A percentile compares a stretch with the other conserved stretches of the same genome.
These are phyloP conservation scores for Suillus spraguei DNA, from an alignment of 768 basidiomycete species.

Conservation along the genomic window DNA sequence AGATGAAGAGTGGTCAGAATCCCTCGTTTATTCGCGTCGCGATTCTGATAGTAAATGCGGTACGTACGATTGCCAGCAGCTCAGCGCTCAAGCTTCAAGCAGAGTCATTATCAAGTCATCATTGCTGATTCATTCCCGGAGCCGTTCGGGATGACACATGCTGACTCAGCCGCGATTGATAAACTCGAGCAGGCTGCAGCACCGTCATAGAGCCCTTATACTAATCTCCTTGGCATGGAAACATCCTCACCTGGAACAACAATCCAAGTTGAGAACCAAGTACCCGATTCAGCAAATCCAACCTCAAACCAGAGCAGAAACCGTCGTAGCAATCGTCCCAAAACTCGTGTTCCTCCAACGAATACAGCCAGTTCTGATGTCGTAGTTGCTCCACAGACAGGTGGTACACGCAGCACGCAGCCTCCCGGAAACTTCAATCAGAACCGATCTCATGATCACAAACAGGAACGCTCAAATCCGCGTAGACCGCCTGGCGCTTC, in stretches of 20 bases:
- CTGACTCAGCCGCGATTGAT: background rate
- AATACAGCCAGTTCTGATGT: background rate
- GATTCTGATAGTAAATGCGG: no score
- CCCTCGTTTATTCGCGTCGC: background rate
- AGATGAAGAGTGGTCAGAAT: background rate
- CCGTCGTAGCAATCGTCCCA: background rate
- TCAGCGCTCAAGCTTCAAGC: background rate
- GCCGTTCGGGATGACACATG: background rate
- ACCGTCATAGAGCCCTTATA: background rate
- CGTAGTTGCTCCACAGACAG: background rate
- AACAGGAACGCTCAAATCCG: background rate
- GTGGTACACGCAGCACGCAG: background rate
- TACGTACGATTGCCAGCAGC: no score
- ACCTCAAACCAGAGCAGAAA: background rate
- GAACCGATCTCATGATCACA: background rate
- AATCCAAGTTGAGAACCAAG: background rate
- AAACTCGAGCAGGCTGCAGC: background rate
- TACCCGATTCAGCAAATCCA: background rate
- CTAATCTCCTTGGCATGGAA: slow-evolving; percentile 3
- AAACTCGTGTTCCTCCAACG: background rate
- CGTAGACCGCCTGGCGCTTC: background rate
- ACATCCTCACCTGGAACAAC: background rate
- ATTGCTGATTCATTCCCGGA: no score
- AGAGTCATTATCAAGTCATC: background rate
- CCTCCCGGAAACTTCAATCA: background rate